Conservation (phyloP, 2,329 filamentous ascomycete genomes). For the Aschersonia sp. region DNA sequence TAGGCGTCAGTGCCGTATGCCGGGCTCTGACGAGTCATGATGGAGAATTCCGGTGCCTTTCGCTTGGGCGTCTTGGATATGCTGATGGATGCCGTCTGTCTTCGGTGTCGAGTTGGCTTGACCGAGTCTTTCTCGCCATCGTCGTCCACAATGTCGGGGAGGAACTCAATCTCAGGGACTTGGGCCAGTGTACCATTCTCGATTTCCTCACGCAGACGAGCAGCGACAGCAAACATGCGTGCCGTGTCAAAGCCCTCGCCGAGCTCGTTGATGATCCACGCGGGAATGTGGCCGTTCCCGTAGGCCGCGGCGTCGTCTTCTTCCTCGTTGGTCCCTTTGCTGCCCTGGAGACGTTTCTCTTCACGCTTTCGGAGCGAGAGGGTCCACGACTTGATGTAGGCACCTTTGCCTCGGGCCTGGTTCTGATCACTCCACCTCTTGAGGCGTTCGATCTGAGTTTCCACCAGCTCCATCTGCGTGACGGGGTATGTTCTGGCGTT, state of each 20-base stretch:
- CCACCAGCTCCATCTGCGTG: slow-evolving; percentile 49
- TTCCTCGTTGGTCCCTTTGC: slow-evolving; percentile 14
- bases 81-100: slow-evolving; percentile 7
- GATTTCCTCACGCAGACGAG: slow-evolving; percentile 29
- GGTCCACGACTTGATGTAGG: slow-evolving; percentile 34
- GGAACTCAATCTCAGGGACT: slow-evolving; percentile 44
- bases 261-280: slow-evolving; percentile 33
- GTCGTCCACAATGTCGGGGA: slow-evolving; percentile 36
- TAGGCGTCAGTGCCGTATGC: slow-evolving; percentile 1
- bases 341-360: slow-evolving; percentile 33
- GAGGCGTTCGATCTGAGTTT: slow-evolving; percentile 46
- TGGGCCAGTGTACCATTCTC: slow-evolving; percentile 23
- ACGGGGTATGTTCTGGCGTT: slow-evolving; percentile 44
- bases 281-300: slow-evolving; percentile 26
- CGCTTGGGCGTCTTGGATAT: slow-evolving; percentile 10
- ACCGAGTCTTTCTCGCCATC: slow-evolving; percentile 12
- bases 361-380: slow-evolving; percentile 52
- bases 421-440: slow-evolving; percentile 47
- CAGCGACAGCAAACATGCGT: slow-evolving; percentile 32
- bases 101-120: slow-evolving; percentile 10
- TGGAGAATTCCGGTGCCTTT: slow-evolving; percentile 8
- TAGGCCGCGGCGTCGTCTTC: slow-evolving; percentile 13
- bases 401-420: slow-evolving; percentile 13
- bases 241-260: slow-evolving; percentile 31
- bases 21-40: slow-evolving; percentile 1